A percentile compares a stretch with the other conserved stretches of the same genome.
These are phyloP conservation scores for Pseudogymnoascus sp. DNA, from an alignment of 2,329 filamentous ascomycete genomes.

Conservation along the genomic window DNA sequence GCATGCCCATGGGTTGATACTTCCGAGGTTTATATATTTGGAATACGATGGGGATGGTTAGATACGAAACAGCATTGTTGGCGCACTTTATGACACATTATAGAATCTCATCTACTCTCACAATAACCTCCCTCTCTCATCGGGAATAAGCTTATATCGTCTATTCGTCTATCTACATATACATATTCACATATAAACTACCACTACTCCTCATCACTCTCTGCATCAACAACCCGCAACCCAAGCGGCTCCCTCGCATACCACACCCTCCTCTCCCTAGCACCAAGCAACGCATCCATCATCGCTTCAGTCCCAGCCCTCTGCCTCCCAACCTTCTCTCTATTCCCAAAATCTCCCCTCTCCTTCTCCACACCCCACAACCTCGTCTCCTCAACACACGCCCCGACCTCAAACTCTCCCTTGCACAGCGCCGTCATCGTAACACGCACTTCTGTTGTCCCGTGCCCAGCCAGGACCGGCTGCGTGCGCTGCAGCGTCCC, in stretches of 20 bases:
- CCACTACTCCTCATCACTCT: constrained; percentile 17
- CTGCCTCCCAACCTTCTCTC: constrained; percentile 31
- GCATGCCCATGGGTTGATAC: constrained; percentile 25
- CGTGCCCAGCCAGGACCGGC: constrained; percentile 53
- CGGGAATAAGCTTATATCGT: neutral
- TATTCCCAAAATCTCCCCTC: constrained; percentile 21
- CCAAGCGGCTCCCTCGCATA: constrained; percentile 51
- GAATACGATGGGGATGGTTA: neutral
- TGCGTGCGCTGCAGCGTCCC: constrained; percentile 73
- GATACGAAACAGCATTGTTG: neutral
- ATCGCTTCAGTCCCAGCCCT: constrained; percentile 50
- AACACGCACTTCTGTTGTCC: constrained; percentile 54
- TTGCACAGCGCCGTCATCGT: constrained; percentile 70
- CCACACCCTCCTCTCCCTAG: constrained; percentile 58
- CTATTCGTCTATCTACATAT: constrained; percentile 11
- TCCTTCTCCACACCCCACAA: constrained; percentile 35
- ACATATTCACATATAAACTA: constrained; percentile 15
- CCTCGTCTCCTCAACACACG: constrained; percentile 72
- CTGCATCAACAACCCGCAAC: constrained; percentile 8
- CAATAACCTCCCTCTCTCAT: neutral
- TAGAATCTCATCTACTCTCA: neutral
- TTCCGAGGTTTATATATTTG: neutral
- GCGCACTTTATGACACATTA: neutral
- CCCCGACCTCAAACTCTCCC: constrained; percentile 77
- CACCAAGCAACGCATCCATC: constrained; percentile 52